Evolutionary conservation across 805 yeast genomes (phyloP).

Genomic region (Metschnikowia chrysomelidarum): DNA sequence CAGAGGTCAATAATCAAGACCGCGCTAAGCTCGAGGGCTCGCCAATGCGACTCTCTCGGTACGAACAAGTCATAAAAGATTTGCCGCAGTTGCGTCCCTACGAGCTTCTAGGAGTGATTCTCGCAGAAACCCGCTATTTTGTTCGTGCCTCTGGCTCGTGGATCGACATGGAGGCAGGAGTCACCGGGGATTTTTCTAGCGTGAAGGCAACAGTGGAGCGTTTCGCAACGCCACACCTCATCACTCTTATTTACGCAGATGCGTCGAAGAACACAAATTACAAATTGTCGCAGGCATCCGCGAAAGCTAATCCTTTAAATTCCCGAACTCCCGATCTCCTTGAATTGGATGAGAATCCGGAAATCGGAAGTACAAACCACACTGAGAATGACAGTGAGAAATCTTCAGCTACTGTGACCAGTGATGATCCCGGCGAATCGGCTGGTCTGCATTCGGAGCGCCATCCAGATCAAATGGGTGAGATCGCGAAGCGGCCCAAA

Average conservation of each 20-base stretch:
- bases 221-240: slow-evolving; percentile 12
- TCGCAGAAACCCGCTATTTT: slow-evolving; percentile 30
- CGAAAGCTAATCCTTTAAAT: not conserved
- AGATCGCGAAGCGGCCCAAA: slow-evolving; percentile 5
- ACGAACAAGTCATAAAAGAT: slow-evolving; percentile 9
- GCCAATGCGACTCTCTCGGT: slow-evolving; percentile 8
- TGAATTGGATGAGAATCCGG: too few relatives aligned
- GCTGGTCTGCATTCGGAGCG: too few relatives aligned
- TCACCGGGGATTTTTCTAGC: slow-evolving; percentile 13
- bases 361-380: not conserved
- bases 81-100: slow-evolving; percentile 22
- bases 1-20: slow-evolving; percentile 23
- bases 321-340: too few relatives aligned
- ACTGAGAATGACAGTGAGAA: not conserved
- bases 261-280: slow-evolving; percentile 1
- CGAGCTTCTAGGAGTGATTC: slow-evolving; percentile 28
- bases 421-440: too few relatives aligned
- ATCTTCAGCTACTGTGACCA: too few relatives aligned
- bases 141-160: slow-evolving; percentile 10
- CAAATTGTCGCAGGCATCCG: not conserved
- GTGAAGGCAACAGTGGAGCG: slow-evolving; percentile 10
- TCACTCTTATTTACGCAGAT: slow-evolving; percentile 17
- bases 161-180: slow-evolving; percentile 16
- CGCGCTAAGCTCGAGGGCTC: slow-evolving; percentile 19
- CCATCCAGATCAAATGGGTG: too few relatives aligned